phyloP scores from a whole-genome alignment of 2,329 filamentous ascomycete genomes.

The Colletotrichum sp. region DNA sequence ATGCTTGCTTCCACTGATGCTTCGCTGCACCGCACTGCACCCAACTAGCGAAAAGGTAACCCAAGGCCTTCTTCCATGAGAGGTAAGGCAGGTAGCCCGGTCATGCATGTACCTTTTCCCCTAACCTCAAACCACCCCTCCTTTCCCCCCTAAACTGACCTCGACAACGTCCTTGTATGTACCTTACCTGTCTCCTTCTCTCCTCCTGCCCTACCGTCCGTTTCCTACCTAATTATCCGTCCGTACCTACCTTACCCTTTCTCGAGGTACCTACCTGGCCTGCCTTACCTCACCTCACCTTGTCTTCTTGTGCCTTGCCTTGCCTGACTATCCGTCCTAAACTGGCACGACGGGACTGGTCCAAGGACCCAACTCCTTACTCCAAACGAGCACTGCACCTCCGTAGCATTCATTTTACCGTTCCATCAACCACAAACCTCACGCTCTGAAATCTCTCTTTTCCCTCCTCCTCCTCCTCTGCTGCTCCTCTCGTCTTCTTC shows the following conservation, averaged over 20 bases:
- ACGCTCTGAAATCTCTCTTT: neutral
- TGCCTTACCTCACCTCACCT: neutral
- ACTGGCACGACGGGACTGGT: neutral
- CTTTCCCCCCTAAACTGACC: neutral
- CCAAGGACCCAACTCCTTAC: neutral
- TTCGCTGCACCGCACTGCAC: neutral
- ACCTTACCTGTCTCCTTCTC: neutral
- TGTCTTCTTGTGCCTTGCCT: neutral
- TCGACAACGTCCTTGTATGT: neutral
- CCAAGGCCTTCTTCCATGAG: neutral
- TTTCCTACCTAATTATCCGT: neutral
- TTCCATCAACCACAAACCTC: conserved; percentile 6
- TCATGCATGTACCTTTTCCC: neutral
- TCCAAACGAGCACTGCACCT: neutral
- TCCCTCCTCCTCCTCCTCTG: neutral
- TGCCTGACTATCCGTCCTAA: neutral
- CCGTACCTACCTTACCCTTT: neutral
- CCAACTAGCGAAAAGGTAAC: neutral
- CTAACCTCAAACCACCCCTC: neutral
- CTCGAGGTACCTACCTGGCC: neutral
- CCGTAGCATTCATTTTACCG: neutral
- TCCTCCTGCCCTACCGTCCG: neutral
- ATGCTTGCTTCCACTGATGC: neutral
- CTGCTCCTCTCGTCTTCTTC: neutral
- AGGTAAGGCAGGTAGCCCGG: neutral